Evolutionary conservation across 2,329 filamentous ascomycete genomes (phyloP).

Genomic region (Fusarium brevicatenulatum): DNA sequence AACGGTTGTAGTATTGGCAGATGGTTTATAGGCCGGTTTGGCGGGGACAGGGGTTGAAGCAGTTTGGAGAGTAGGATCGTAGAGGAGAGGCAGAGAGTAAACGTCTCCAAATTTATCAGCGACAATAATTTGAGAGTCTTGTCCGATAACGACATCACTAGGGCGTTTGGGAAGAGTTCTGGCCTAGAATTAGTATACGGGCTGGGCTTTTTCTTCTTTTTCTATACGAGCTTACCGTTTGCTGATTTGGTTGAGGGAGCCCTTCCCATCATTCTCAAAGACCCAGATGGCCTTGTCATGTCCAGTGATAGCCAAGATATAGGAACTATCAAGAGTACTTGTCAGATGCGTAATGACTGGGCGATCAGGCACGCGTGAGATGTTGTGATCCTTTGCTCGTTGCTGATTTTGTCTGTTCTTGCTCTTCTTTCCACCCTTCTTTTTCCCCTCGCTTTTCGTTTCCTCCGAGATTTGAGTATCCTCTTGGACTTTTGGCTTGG

Average conservation of each 20-base stretch:
- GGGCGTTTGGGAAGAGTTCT: slow-evolving; percentile 92
- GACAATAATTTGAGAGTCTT: slow-evolving; percentile 78
- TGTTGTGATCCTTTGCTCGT: slow-evolving; percentile 32
- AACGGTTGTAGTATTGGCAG: slow-evolving; percentile 69
- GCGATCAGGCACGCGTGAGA: slow-evolving; percentile 56
- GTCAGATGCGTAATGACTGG: slow-evolving; percentile 77
- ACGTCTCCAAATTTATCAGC: slow-evolving; percentile 98
- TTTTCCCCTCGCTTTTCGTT: slow-evolving; percentile 31
- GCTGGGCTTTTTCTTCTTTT: neutral
- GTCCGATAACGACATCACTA: slow-evolving; percentile 76
- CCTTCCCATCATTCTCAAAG: slow-evolving; percentile 72
- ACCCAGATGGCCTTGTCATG: slow-evolving; percentile 93
- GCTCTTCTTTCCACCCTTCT: slow-evolving; percentile 45
- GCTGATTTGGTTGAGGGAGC: slow-evolving; percentile 73
- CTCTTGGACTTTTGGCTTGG: slow-evolving; percentile 31
- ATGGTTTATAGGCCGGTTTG: slow-evolving; percentile 54
- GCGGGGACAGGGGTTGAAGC: slow-evolving; percentile 29
- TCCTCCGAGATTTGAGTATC: slow-evolving; percentile 16
- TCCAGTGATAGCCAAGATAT: slow-evolving; percentile 83
- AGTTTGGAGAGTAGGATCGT: slow-evolving; percentile 33
- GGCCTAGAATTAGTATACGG: slow-evolving; percentile 41
- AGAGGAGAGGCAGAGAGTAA: slow-evolving; percentile 79
- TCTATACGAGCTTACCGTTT: slow-evolving; percentile 65
- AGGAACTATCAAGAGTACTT: slow-evolving; percentile 69
- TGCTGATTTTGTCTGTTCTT: slow-evolving; percentile 45